These are phyloP conservation scores for Nicotiana tomentosiformis DNA, from an alignment of 257 asterid genomes.

Conservation along the genomic window DNA sequence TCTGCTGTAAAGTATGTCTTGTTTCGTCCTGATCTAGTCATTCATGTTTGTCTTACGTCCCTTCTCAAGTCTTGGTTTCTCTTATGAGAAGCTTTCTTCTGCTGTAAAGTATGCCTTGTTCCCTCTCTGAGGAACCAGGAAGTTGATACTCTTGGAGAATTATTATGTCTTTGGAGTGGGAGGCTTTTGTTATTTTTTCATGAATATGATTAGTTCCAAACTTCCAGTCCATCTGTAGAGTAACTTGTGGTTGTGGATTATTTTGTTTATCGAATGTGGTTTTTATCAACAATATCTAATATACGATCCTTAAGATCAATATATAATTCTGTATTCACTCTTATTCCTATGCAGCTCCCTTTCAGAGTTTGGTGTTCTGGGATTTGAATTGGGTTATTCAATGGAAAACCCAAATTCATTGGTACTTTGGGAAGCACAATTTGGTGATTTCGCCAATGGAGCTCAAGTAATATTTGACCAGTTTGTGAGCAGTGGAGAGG, in stretches of 20 bases:
- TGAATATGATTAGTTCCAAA: neutral
- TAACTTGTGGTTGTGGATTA: neutral
- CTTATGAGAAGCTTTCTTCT: neutral
- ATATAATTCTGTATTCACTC: neutral
- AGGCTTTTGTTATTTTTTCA: neutral
- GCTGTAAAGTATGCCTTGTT: neutral
- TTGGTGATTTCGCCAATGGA: slow-evolving; percentile 75
- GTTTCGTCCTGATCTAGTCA: slow-evolving; percentile 2
- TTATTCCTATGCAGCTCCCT: slow-evolving; percentile 14
- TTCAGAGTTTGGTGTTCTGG: slow-evolving; percentile 32
- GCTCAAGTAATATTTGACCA: slow-evolving; percentile 80
- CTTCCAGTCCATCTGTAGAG: neutral
- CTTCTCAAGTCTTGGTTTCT: neutral
- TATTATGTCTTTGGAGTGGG: neutral
- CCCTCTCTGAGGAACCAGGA: neutral
- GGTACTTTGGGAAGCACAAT: slow-evolving; percentile 68
- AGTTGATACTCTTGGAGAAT: neutral
- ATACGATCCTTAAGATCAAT: neutral
- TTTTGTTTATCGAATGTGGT: neutral
- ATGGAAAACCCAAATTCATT: slow-evolving; percentile 22
- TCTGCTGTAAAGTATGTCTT: neutral
- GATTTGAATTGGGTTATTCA: slow-evolving; percentile 30
- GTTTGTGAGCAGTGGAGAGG: slow-evolving; percentile 71
- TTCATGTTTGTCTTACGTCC: neutral
- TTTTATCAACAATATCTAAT: neutral